phyloP scores from a whole-genome alignment of 2,329 filamentous ascomycete species.

The Epichloe bromicola region DNA sequence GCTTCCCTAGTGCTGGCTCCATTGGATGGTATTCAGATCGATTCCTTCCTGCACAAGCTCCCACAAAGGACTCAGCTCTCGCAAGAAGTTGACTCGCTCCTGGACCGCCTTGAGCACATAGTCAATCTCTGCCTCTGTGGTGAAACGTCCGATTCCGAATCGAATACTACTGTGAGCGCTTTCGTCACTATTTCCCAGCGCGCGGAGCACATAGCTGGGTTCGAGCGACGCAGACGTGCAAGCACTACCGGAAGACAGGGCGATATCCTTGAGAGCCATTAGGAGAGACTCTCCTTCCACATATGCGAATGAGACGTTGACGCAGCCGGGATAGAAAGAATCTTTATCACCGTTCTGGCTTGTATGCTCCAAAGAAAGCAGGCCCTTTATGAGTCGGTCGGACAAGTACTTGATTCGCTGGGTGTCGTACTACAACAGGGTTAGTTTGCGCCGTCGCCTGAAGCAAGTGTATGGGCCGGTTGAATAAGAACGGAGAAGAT shows the following conservation, averaged over 20 bases:
- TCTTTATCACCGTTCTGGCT: constrained; percentile 74
- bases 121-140: constrained; percentile 87
- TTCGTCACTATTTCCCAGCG: constrained; percentile 91
- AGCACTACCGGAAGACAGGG: constrained; percentile 87
- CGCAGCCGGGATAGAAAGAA: constrained; percentile 86
- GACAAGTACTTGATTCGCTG: constrained; percentile 75
- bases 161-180: constrained; percentile 95
- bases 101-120: constrained; percentile 91
- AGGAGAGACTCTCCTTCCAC: constrained; percentile 95
- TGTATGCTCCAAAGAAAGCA: constrained; percentile 85
- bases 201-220: constrained; percentile 89
- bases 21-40: constrained; percentile 91
- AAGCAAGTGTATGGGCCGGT: background rate
- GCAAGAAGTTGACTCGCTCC: constrained; percentile 81
- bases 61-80: constrained; percentile 92
- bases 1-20: constrained; percentile 73
- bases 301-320: constrained; percentile 97
- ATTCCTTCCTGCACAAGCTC: constrained; percentile 95
- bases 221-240: constrained; percentile 96
- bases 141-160: constrained; percentile 95
- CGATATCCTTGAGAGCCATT: constrained; percentile 98
- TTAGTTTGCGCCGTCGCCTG: constrained; percentile 10
- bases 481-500: background rate
- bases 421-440: constrained; percentile 64
- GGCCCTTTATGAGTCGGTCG: constrained; percentile 67